These are phyloP conservation scores for Dinochytrium kinnereticum DNA, from an alignment of 371 early-diverging fungal species.

Conservation along the genomic window DNA sequence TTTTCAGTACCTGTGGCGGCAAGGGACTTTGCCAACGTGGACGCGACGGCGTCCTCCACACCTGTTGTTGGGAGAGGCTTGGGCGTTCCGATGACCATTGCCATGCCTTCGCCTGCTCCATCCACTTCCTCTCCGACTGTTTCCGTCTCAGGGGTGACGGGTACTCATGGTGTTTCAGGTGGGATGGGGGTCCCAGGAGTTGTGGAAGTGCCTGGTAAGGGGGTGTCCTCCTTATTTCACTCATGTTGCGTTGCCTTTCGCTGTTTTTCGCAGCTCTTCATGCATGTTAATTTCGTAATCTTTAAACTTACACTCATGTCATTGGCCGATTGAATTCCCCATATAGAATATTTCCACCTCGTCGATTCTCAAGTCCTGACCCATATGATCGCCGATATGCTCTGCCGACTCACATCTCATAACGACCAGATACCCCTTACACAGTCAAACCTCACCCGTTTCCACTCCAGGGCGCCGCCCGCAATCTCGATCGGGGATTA, in stretches of 20 bases:
- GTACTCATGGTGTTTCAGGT: background rate
- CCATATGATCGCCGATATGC: conserved; percentile 67
- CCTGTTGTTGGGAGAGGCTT: too few relatives aligned
- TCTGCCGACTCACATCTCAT: conserved; percentile 43
- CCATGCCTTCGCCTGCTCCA: conserved; percentile 17
- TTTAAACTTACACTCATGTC: too few relatives aligned
- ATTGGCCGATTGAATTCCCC: too few relatives aligned
- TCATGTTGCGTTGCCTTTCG: too few relatives aligned
- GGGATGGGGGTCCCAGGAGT: background rate
- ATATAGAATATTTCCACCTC: conserved; percentile 59
- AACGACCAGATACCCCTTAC: conserved; percentile 92
- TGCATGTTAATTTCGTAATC: too few relatives aligned
- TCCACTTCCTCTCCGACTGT: background rate
- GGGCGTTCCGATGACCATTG: background rate
- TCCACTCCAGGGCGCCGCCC: conserved; percentile 93
- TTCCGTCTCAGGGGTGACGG: too few relatives aligned
- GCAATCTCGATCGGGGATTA: conserved; percentile 48
- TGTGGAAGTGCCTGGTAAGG: conserved; percentile 14
- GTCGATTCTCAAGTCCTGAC: conserved; percentile 73
- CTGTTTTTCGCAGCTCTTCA: too few relatives aligned
- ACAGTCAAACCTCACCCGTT: conserved; percentile 84
- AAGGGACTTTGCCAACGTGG: too few relatives aligned
- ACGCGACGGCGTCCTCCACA: too few relatives aligned
- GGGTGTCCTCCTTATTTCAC: too few relatives aligned
- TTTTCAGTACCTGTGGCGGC: too few relatives aligned